A percentile compares a stretch with the other conserved stretches of the same genome.
Evolutionary conservation across 2,329 filamentous ascomycete species (phyloP).

Genomic region (Aspergillus carbonarius): DNA sequence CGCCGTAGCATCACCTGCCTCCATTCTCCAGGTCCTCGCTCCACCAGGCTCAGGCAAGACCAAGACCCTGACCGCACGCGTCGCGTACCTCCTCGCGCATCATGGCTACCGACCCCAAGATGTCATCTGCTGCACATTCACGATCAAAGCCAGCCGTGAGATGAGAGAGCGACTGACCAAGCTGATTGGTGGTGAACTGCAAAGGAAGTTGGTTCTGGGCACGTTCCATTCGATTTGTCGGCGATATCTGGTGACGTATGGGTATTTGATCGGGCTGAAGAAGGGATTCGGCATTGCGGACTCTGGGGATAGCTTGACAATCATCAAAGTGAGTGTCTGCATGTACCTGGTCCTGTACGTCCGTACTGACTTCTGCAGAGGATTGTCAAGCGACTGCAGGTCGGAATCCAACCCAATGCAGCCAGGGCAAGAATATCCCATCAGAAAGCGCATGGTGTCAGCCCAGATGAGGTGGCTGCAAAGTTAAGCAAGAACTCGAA

Average conservation of each 20-base stretch:
- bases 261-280: constrained; percentile 75
- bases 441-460: constrained; percentile 58
- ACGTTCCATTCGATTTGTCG: constrained; percentile 94
- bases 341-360: not conserved
- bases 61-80: constrained; percentile 88
- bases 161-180: constrained; percentile 86
- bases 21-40: constrained; percentile 61
- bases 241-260: constrained; percentile 80
- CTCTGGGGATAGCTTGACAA: constrained; percentile 72
- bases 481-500: constrained; percentile 38
- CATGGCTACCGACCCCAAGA: constrained; percentile 75
- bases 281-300: constrained; percentile 91
- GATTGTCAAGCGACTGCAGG: constrained; percentile 72
- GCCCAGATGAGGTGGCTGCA: constrained; percentile 44
- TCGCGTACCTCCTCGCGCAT: constrained; percentile 80
- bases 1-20: constrained; percentile 63
- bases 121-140: constrained; percentile 94
- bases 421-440: constrained; percentile 73
- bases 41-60: constrained; percentile 80
- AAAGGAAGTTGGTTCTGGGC: constrained; percentile 77
- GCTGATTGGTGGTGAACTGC: constrained; percentile 73
- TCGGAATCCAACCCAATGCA: constrained; percentile 66
- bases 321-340: constrained; percentile 58
- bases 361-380: constrained; percentile 44
- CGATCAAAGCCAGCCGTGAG: constrained; percentile 88